A percentile compares a stretch with the other conserved stretches of the same genome.
Evolutionary conservation across 192 early-diverging fungal species (phyloP).

Genomic region (Podochytrium sp.): DNA sequence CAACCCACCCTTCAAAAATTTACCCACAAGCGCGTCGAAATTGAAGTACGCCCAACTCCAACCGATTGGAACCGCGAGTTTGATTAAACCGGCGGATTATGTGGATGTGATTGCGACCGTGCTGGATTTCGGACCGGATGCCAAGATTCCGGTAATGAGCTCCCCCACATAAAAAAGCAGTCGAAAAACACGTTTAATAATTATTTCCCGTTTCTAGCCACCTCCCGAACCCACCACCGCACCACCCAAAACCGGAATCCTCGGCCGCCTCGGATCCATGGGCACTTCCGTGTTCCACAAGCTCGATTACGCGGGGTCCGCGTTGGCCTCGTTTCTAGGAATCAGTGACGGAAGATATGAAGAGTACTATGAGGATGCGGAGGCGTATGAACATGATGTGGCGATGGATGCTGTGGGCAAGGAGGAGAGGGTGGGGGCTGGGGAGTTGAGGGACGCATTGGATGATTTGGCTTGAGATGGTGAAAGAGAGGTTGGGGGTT

Average conservation of each 20-base stretch:
- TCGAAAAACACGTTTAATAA: neutral
- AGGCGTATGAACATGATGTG: conserved; percentile 22
- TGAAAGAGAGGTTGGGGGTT: no score
- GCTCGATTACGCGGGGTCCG: conserved; percentile 13
- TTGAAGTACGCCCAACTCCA: neutral
- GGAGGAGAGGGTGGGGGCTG: conserved; percentile 21
- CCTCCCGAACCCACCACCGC: no score
- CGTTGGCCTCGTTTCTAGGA: conserved; percentile 18
- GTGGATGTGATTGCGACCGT: conserved; percentile 21
- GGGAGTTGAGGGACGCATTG: conserved; percentile 18
- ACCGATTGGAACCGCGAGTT: neutral
- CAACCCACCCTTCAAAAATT: no score
- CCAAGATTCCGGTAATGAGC: neutral
- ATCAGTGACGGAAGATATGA: conserved; percentile 24
- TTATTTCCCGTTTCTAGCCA: no score
- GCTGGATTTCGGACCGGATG: conserved; percentile 7
- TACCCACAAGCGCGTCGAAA: neutral
- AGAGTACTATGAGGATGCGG: conserved; percentile 27
- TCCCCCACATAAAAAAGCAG: neutral
- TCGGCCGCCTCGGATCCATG: neutral
- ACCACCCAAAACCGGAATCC: neutral
- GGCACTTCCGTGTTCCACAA: neutral
- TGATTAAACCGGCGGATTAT: conserved; percentile 7
- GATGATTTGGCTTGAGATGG: neutral
- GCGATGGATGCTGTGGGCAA: conserved; percentile 28